These are phyloP conservation scores for Lonicera japonica DNA, from an alignment of 129 eudicot species.

Conservation along the genomic window DNA sequence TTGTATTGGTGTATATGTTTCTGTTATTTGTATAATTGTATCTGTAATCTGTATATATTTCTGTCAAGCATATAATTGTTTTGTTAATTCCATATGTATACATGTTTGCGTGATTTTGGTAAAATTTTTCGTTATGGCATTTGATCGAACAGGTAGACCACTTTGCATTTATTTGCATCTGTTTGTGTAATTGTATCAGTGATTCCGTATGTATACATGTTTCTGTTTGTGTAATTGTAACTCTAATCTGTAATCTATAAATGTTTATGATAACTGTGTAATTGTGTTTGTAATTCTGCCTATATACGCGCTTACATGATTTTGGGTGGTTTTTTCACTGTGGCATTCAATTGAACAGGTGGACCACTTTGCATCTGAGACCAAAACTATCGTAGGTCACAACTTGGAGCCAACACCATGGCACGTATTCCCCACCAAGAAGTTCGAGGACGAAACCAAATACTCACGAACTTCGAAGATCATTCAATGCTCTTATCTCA, in stretches of 20 bases:
- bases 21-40: no score
- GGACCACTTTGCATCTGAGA: slow-evolving; percentile 36
- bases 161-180: neutral
- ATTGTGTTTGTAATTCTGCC: no score
- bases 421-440: slow-evolving; percentile 56
- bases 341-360: slow-evolving; percentile 43
- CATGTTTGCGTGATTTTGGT: slow-evolving; percentile 3
- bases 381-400: slow-evolving; percentile 71
- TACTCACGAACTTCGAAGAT: slow-evolving; percentile 48
- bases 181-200: neutral
- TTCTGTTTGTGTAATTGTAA: no score
- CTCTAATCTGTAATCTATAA: no score
- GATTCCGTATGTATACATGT: no score
- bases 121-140: neutral
- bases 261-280: no score
- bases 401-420: slow-evolving; percentile 85
- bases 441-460: slow-evolving; percentile 29
- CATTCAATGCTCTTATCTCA: slow-evolving; percentile 56
- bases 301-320: no score
- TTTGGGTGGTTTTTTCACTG: neutral
- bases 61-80: no score
- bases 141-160: neutral
- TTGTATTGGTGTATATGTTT: no score
- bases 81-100: neutral
- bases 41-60: no score